phyloP scores from a whole-genome alignment of 2,329 filamentous ascomycete genomes.

The Cercospora berteroae region DNA sequence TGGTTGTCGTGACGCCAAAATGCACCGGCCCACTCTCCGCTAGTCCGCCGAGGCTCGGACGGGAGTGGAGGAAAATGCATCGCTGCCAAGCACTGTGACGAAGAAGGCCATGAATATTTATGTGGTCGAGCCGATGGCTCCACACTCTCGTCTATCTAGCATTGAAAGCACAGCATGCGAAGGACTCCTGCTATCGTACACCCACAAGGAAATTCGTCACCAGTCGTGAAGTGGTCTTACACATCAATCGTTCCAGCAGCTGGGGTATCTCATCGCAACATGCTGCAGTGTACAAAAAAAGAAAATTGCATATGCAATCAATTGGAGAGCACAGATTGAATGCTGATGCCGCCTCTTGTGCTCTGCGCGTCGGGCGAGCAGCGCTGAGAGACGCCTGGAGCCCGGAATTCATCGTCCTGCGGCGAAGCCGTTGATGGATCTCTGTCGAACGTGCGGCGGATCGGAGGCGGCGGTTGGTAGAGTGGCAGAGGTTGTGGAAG shows the following conservation, averaged over 20 bases:
- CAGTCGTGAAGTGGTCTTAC: background rate
- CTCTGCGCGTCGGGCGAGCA: slow-evolving; percentile 30
- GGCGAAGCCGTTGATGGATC: slow-evolving; percentile 23
- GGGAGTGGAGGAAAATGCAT: slow-evolving; percentile 1
- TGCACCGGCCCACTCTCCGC: background rate
- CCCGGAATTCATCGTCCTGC: slow-evolving; percentile 10
- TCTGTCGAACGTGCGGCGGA: slow-evolving; percentile 22
- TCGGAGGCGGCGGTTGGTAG: slow-evolving; percentile 37
- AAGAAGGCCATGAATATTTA: background rate
- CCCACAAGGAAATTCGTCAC: background rate
- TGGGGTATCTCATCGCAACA: slow-evolving; percentile 2
- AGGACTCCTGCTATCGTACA: background rate
- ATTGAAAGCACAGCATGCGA: background rate
- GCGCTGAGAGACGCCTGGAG: slow-evolving; percentile 15
- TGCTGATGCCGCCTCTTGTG: slow-evolving; percentile 32
- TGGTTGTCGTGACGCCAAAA: background rate
- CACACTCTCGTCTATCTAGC: background rate
- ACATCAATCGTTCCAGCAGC: slow-evolving; percentile 3
- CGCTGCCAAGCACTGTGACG: background rate
- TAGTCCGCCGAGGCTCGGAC: background rate
- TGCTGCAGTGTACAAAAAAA: background rate
- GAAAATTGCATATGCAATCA: slow-evolving; percentile 4
- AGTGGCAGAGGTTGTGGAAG: slow-evolving; percentile 37
- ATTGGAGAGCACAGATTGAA: slow-evolving; percentile 34
- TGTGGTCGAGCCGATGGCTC: background rate